Evolutionary conservation across 73 alveolate species (phyloP).

Genomic region (Stentor coeruleus): DNA sequence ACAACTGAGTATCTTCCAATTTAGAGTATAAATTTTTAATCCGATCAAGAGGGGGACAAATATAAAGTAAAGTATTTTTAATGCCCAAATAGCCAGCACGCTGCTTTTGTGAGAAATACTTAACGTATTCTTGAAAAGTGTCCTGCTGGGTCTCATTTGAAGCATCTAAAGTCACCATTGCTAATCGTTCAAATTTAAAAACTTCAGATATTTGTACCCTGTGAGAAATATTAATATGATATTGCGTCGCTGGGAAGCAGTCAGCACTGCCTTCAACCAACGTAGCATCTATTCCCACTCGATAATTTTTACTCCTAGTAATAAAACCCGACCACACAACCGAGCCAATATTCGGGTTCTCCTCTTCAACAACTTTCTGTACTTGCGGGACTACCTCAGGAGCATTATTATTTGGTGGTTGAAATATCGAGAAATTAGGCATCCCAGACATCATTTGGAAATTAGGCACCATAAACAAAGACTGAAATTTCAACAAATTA

Average conservation of each 20-base stretch:
- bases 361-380: neutral
- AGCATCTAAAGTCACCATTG: slow-evolving; percentile 25
- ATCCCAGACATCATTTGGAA: neutral
- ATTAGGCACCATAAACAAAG: slow-evolving; percentile 5
- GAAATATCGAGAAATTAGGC: neutral
- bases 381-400: neutral
- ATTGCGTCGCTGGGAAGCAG: neutral
- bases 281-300: slow-evolving; percentile 45
- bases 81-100: slow-evolving; percentile 24
- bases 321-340: slow-evolving; percentile 50
- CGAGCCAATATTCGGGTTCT: slow-evolving; percentile 9
- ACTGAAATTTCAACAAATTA: neutral
- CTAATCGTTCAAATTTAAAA: neutral
- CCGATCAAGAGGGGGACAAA: slow-evolving; percentile 2
- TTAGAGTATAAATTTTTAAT: neutral
- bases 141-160: slow-evolving; percentile 24
- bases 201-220: slow-evolving; percentile 1
- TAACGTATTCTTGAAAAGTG: slow-evolving; percentile 14
- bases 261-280: slow-evolving; percentile 18
- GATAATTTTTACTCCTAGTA: slow-evolving; percentile 42
- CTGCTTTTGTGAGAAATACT: slow-evolving; percentile 4
- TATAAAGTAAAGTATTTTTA: slow-evolving; percentile 25
- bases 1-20: neutral
- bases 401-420: neutral
- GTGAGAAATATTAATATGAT: slow-evolving; percentile 29